Percentiles rank a stretch among this genome's conserved stretches.
These are phyloP conservation scores for Basidiobolus meristosporus DNA, from an alignment of 371 early-diverging fungal species.

Conservation along the genomic window DNA sequence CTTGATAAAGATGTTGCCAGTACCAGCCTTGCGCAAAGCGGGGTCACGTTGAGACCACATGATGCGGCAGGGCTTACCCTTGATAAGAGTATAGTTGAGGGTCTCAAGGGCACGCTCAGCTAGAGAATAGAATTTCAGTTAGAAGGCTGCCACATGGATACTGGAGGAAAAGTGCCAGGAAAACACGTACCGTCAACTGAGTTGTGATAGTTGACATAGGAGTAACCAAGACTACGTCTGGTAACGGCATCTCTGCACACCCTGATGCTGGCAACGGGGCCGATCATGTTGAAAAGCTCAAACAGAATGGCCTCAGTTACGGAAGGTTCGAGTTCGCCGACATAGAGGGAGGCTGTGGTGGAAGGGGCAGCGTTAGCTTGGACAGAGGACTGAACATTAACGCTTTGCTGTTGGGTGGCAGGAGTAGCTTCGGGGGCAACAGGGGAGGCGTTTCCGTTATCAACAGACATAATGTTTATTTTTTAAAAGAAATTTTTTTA, in stretches of 20 bases:
- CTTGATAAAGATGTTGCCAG: constrained; percentile 99
- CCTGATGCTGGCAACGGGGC: constrained; percentile 92
- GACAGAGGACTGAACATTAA: too few species aligned
- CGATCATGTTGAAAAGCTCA: constrained; percentile 89
- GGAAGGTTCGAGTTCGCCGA: constrained; percentile 79
- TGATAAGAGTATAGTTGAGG: constrained; percentile 88
- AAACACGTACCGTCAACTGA: constrained; percentile 52
- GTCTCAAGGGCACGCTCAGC: constrained; percentile 74
- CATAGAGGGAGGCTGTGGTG: constrained; percentile 63
- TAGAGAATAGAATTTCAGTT: too few species aligned
- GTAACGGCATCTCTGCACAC: constrained; percentile 97
- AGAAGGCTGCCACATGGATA: too few species aligned
- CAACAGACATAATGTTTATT: background rate
- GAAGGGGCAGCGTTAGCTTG: too few species aligned
- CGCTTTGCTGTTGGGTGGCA: too few species aligned
- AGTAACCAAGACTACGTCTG: constrained; percentile 91
- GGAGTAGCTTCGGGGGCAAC: background rate
- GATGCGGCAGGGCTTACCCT: constrained; percentile 90
- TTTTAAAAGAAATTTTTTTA: background rate
- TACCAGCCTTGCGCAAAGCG: constrained; percentile 76
- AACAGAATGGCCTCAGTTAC: constrained; percentile 95
- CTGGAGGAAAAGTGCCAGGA: too few species aligned
- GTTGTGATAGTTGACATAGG: constrained; percentile 92
- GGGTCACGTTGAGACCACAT: constrained; percentile 99
- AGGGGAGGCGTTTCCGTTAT: background rate